Percentiles rank a stretch among this genome's conserved stretches.
Evolutionary conservation across 257 asterid species (phyloP).

Genomic region (Solanum chiquidenum): DNA sequence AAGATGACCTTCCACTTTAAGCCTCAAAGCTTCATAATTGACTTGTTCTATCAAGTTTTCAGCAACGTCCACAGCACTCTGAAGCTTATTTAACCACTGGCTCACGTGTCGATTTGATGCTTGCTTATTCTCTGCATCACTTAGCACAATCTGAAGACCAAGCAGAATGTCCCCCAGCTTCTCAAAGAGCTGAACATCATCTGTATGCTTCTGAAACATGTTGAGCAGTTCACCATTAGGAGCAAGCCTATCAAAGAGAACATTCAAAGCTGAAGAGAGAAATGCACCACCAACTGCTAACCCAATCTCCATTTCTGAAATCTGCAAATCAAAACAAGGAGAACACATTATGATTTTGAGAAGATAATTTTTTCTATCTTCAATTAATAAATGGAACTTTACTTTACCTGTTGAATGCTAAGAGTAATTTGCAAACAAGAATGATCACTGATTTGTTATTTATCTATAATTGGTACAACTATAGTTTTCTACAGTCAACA

Average conservation of each 20-base stretch:
- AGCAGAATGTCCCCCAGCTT: not conserved
- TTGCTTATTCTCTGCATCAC: not conserved
- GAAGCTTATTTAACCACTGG: not conserved
- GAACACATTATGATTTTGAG: too few relatives aligned
- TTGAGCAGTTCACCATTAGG: not conserved
- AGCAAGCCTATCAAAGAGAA: not conserved
- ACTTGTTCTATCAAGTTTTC: not conserved
- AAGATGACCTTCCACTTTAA: not conserved
- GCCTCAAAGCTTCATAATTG: not conserved
- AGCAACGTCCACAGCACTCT: not conserved
- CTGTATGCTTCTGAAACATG: not conserved
- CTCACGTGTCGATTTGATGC: not conserved
- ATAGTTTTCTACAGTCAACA: too few relatives aligned
- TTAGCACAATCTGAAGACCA: not conserved
- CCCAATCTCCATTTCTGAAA: not conserved
- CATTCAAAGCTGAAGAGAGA: not conserved
- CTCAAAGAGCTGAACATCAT: too few relatives aligned
- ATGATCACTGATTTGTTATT: too few relatives aligned
- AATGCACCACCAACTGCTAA: not conserved
- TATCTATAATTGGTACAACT: too few relatives aligned
- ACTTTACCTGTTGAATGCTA: not conserved
- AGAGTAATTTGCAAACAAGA: too few relatives aligned
- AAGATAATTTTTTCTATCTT: too few relatives aligned
- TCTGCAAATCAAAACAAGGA: not conserved
- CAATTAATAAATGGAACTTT: too few relatives aligned